Evolutionary conservation across 2,329 filamentous ascomycete species (phyloP).

Genomic region (Juglanconis juglandina): DNA sequence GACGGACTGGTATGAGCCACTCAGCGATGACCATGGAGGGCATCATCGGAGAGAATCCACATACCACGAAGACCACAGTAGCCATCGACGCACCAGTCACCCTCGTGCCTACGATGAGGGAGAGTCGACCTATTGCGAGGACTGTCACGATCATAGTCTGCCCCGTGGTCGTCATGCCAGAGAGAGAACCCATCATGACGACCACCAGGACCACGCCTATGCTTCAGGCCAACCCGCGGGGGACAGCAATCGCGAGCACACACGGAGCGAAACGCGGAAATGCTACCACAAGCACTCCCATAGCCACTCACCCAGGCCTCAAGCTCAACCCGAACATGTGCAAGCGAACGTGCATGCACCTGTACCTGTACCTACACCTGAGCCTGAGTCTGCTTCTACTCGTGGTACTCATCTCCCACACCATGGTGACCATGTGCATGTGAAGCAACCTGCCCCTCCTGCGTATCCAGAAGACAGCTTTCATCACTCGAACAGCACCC

Average conservation of each 20-base stretch:
- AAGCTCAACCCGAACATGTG: background rate
- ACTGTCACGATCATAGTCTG: background rate
- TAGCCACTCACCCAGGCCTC: slow-evolving; percentile 3
- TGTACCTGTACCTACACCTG: background rate
- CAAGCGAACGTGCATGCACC: background rate
- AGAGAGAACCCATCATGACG: background rate
- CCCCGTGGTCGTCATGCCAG: background rate
- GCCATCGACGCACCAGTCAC: background rate
- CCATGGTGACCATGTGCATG: background rate
- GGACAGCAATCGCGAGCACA: background rate
- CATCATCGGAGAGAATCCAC: background rate
- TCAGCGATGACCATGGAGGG: background rate
- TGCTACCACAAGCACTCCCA: slow-evolving; percentile 11
- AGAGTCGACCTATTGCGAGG: background rate
- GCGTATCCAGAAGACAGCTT: background rate
- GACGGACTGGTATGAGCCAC: background rate
- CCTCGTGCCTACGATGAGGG: background rate
- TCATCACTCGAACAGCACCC: background rate
- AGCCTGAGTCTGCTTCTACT: background rate
- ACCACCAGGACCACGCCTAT: background rate
- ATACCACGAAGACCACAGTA: background rate
- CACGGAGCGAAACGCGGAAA: slow-evolving; percentile 2
- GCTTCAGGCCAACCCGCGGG: background rate
- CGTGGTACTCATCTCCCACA: background rate
- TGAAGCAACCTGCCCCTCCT: background rate